Evolutionary conservation across 2,329 filamentous ascomycete species (phyloP), one percentile per base, ranked within the genome.

Genomic region (Xylariaceae sp.): DNA sequence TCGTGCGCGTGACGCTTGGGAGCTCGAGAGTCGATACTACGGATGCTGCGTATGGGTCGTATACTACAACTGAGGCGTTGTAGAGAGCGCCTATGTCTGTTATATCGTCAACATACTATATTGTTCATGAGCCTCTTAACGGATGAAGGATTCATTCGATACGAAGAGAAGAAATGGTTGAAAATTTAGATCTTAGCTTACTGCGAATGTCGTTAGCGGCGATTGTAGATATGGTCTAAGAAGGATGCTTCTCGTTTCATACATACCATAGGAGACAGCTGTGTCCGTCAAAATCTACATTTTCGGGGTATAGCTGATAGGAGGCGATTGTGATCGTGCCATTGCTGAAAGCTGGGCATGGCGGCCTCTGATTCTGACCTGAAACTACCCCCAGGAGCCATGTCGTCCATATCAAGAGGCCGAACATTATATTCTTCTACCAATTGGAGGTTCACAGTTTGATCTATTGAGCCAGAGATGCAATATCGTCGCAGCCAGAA

Each of bases 241-340:
- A 8, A 6, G 31, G 1, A 34, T 8, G 16, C 7, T 23, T 36
- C 8, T n/a, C 12, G 9, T 2, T 8, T 19, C 34, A 29, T 11
- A 47, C 56, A 11, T 56, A 59, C 56, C 56, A 73, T n/a, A 73
- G 52, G 19, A 72, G 60, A 44, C 72, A 75, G 17, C 59, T 57
- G n/a, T 68, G 57, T 5, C 60, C 47, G 57, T 75, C 70, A 58
- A 70, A 75, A 41, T 75, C 73, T 4, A 68, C 70, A 34, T 75
- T 74, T 47, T 74, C 72, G 9, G 74, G 71, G 33, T 75, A 75
- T 2, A 75, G 58, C 33, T 74, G 73, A 52, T 67, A 73, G 6
- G 64, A 61, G 12, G 54, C 57, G 23, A 68, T 59, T 3, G 53
- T 50, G 26, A 67, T 53, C 6, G 62, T 61, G 19, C 64, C 63